phyloP scores from a whole-genome alignment of 2,329 filamentous ascomycete genomes.

The Torrubiella hemipterigena region DNA sequence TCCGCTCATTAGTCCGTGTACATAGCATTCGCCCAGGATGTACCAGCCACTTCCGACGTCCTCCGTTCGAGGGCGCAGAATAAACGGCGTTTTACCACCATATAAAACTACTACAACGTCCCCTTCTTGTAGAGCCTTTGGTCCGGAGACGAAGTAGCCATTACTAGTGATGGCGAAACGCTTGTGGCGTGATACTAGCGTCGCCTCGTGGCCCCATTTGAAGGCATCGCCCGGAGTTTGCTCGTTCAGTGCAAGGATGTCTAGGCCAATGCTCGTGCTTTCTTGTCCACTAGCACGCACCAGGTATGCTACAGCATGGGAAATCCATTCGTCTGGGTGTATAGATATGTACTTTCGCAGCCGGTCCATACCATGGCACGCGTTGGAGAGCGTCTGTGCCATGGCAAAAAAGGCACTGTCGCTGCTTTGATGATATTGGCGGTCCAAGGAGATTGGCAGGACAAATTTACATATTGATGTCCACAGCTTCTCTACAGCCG shows the following conservation, averaged over 20 bases:
- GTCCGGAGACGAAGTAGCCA: constrained; percentile 20
- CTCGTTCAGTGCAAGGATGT: constrained; percentile 14
- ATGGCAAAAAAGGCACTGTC: constrained; percentile 19
- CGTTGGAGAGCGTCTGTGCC: constrained; percentile 22
- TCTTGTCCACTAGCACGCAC: constrained; percentile 9
- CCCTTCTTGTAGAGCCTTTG: constrained; percentile 15
- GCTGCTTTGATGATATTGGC: constrained; percentile 13
- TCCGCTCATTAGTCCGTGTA: constrained; percentile 23
- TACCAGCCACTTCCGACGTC: constrained; percentile 10
- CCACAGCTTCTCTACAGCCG: constrained; percentile 19
- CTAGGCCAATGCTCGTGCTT: constrained; percentile 7
- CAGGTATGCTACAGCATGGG: constrained; percentile 20
- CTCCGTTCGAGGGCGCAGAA: constrained; percentile 12
- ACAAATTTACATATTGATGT: constrained; percentile 12
- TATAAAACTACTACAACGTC: constrained; percentile 20
- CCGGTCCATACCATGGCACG: constrained; percentile 16
- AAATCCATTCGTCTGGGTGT: constrained; percentile 14
- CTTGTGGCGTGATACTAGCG: constrained; percentile 20
- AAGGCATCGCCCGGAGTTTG: constrained; percentile 14
- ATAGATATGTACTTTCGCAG: constrained; percentile 13
- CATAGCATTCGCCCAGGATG: constrained; percentile 23
- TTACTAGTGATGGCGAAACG: constrained; percentile 18
- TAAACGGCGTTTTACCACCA: constrained; percentile 19
- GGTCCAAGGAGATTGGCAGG: constrained; percentile 12
- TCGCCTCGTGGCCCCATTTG: constrained; percentile 22